phyloP scores from a whole-genome alignment of 1,284 basidiomycete genomes.

The Pholiota adiposa region DNA sequence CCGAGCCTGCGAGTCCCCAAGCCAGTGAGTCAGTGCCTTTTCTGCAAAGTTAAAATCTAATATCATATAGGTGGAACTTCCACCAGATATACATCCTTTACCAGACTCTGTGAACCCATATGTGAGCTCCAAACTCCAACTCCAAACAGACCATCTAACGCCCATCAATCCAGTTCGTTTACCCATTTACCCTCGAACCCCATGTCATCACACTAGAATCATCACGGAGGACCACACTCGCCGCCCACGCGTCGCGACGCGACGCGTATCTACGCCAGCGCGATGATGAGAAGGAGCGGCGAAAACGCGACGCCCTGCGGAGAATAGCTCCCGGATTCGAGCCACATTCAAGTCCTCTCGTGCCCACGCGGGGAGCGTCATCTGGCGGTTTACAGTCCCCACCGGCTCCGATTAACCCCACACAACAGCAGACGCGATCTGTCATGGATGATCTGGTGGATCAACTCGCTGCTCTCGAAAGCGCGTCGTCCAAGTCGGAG shows the following conservation, averaged over 20 bases:
- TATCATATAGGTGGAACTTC: conserved; percentile 73
- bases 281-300: conserved; percentile 77
- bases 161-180: conserved; percentile 73
- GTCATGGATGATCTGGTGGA: conserved; percentile 86
- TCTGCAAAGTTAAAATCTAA: background rate
- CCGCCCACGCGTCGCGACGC: conserved; percentile 66
- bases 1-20: conserved; percentile 87
- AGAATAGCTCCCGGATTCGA: conserved; percentile 79
- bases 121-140: conserved; percentile 50
- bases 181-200: conserved; percentile 89
- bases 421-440: conserved; percentile 41
- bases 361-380: conserved; percentile 45
- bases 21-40: conserved; percentile 53
- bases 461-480: conserved; percentile 71
- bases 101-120: conserved; percentile 89
- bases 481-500: conserved; percentile 9
- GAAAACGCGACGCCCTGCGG: conserved; percentile 76
- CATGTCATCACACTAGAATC: conserved; percentile 79
- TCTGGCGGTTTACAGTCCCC: background rate
- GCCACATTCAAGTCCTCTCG: conserved; percentile 56
- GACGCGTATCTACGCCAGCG: conserved; percentile 72
- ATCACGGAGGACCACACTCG: conserved; percentile 67
- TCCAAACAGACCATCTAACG: background rate
- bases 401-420: conserved; percentile 11
- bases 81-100: conserved; percentile 89